phyloP scores from a whole-genome alignment of 2,329 filamentous ascomycete genomes.

The Xylaria sp. region DNA sequence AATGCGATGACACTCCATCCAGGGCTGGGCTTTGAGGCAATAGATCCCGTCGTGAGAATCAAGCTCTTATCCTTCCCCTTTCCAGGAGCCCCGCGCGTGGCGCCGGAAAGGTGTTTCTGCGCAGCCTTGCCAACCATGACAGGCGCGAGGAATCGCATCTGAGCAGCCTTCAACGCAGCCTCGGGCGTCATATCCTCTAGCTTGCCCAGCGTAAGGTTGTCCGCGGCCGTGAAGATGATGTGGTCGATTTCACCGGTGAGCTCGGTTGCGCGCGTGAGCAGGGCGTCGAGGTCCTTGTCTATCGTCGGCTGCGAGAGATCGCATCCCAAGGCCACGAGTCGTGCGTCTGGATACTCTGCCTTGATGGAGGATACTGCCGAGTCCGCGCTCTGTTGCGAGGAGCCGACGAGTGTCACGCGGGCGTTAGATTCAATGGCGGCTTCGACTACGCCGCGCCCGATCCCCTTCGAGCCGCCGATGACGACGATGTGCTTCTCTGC shows the following conservation, averaged over 20 bases:
- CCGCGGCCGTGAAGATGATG: slow-evolving; percentile 48
- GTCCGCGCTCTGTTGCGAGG: slow-evolving; percentile 38
- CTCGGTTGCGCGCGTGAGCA: slow-evolving; percentile 34
- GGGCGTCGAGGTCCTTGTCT: slow-evolving; percentile 43
- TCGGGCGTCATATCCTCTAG: slow-evolving; percentile 45
- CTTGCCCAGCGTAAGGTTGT: slow-evolving; percentile 39
- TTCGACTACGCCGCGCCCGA: slow-evolving; percentile 47
- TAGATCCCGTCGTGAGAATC: slow-evolving; percentile 43
- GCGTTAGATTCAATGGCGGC: slow-evolving; percentile 43
- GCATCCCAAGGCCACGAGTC: slow-evolving; percentile 39
- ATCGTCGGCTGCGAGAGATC: slow-evolving; percentile 40
- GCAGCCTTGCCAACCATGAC: slow-evolving; percentile 51
- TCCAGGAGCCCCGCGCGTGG: slow-evolving; percentile 17
- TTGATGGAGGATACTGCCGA: slow-evolving; percentile 40
- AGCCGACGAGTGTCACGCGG: slow-evolving; percentile 43
- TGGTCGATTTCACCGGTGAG: slow-evolving; percentile 43
- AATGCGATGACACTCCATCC: slow-evolving; percentile 43
- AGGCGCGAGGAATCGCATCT: slow-evolving; percentile 50
- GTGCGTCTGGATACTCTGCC: slow-evolving; percentile 35
- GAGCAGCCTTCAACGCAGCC: slow-evolving; percentile 41
- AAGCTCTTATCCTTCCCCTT: slow-evolving; percentile 38
- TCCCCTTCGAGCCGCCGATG: slow-evolving; percentile 46
- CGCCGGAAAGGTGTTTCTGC: slow-evolving; percentile 43
- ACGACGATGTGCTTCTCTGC: slow-evolving; percentile 48
- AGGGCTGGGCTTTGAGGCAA: slow-evolving; percentile 39